These are phyloP conservation scores for Talaromyces rugulosus DNA, from an alignment of 2,329 filamentous ascomycete species.

Conservation along the genomic window DNA sequence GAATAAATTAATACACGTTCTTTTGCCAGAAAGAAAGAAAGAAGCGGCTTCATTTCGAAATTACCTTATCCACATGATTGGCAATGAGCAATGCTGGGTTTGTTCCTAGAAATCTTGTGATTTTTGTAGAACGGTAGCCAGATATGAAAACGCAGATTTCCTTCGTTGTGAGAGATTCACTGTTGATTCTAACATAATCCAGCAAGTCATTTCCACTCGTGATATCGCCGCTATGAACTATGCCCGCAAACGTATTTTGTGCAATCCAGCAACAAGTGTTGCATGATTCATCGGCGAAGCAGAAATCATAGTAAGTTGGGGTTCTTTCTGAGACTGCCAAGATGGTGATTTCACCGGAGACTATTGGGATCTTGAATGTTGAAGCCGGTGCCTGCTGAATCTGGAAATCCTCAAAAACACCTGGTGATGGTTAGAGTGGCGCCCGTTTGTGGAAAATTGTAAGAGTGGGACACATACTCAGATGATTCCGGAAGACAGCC, in stretches of 20 bases:
- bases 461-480: not conserved
- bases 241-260: not conserved
- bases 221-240: not conserved
- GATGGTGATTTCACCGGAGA: constrained; percentile 4
- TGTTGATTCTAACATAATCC: constrained; percentile 2
- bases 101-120: constrained; percentile 9
- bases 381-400: constrained; percentile 1
- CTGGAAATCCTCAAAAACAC: not conserved
- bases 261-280: constrained; percentile 1
- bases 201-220: not conserved
- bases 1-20: not conserved
- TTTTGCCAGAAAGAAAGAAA: not conserved
- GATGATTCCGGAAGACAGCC: not conserved
- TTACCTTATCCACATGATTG: constrained; percentile 8
- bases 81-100: constrained; percentile 7
- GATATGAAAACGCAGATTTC: constrained; percentile 9
- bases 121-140: constrained; percentile 3
- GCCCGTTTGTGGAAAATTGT: not conserved
- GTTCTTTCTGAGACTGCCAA: constrained; percentile 8
- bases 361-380: constrained; percentile 7
- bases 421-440: not conserved
- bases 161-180: constrained; percentile 1
- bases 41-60: not conserved
- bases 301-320: constrained; percentile 9
- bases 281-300: constrained; percentile 3